Percentiles rank a stretch among this genome's conserved stretches.
These are phyloP conservation scores for Penicillium robsamsonii DNA, from an alignment of 495 filamentous ascomycete species.

Conservation along the genomic window DNA sequence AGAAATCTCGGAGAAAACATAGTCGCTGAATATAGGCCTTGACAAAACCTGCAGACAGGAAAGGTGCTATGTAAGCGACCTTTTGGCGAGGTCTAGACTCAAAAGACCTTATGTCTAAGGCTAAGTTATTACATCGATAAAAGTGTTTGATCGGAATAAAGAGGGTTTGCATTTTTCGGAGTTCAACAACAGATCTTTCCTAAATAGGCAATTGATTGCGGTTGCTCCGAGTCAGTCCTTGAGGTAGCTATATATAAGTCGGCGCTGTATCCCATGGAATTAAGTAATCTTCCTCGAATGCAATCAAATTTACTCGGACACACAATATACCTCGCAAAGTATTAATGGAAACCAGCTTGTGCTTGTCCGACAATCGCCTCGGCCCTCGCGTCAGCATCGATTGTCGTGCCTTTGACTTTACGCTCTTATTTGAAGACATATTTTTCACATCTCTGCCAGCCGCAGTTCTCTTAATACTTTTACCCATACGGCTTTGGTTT, in stretches of 20 bases:
- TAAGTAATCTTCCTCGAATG: background rate
- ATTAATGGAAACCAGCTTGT: background rate
- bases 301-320: background rate
- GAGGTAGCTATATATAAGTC: background rate
- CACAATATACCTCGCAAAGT: background rate
- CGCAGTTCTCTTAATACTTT: background rate
- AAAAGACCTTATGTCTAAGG: too few relatives aligned
- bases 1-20: too few relatives aligned
- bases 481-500: background rate
- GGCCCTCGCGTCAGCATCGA: background rate
- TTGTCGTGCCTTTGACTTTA: constrained; percentile 3
- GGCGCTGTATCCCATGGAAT: background rate
- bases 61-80: too few relatives aligned
- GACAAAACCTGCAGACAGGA: too few relatives aligned
- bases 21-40: too few relatives aligned
- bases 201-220: background rate
- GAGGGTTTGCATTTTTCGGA: background rate
- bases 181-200: background rate
- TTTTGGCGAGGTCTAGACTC: too few relatives aligned
- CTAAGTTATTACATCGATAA: too few relatives aligned
- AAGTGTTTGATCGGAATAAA: background rate
- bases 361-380: background rate
- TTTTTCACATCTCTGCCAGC: background rate
- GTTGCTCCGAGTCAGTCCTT: background rate
- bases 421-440: background rate